These are phyloP conservation scores for Nicotiana otophora DNA, from an alignment of 257 asterid species.

Conservation along the genomic window DNA sequence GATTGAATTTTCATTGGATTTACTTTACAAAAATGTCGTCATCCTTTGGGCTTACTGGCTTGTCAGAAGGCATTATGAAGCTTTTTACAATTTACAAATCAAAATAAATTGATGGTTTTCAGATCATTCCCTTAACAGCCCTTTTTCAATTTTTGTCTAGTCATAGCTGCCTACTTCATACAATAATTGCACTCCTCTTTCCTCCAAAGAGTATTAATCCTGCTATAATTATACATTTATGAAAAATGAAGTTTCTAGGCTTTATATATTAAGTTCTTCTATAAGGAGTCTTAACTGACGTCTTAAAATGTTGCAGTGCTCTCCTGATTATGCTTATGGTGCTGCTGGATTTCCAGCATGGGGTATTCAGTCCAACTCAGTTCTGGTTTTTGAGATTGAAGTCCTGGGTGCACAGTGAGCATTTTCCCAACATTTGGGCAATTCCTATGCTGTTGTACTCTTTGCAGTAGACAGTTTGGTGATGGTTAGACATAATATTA, in stretches of 20 bases:
- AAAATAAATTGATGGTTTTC: neutral
- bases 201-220: neutral
- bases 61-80: neutral
- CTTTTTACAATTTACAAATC: neutral
- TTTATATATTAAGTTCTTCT: neutral
- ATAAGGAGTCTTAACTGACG: neutral
- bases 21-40: neutral
- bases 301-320: constrained; percentile 57
- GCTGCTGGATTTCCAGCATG: constrained; percentile 77
- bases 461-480: neutral
- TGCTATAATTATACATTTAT: neutral
- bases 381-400: constrained; percentile 80
- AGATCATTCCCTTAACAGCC: neutral
- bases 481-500: neutral
- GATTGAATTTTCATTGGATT: neutral
- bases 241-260: neutral
- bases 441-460: neutral
- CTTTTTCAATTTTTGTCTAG: neutral
- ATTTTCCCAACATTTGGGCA: neutral
- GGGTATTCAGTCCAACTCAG: constrained; percentile 93
- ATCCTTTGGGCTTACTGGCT: neutral
- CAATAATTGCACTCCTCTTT: neutral
- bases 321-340: constrained; percentile 94
- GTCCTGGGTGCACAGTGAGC: constrained; percentile 49
- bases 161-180: neutral